Percentiles rank a stretch among this genome's conserved stretches.
These are phyloP conservation scores for Aspergillus sparsus DNA, from an alignment of 495 filamentous ascomycete species.

Conservation along the genomic window DNA sequence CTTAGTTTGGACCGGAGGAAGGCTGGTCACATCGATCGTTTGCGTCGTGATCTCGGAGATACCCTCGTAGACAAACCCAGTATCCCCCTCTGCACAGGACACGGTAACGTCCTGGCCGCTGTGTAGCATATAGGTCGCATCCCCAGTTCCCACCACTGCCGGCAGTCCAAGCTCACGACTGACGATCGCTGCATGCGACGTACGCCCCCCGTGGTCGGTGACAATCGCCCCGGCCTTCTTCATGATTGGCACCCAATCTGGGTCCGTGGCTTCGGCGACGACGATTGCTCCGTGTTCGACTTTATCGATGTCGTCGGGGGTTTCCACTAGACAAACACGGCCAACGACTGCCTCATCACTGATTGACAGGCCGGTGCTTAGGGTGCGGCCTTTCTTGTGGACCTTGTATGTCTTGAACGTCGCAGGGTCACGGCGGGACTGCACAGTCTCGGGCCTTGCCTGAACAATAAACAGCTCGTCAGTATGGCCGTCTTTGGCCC, in stretches of 20 bases:
- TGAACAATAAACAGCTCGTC: conserved; percentile 39
- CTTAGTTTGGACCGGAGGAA: conserved; percentile 21
- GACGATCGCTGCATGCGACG: conserved; percentile 43
- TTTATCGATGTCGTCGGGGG: conserved; percentile 30
- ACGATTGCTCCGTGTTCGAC: conserved; percentile 35
- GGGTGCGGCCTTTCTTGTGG: conserved; percentile 26
- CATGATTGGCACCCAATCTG: conserved; percentile 44
- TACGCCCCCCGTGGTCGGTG: conserved; percentile 43
- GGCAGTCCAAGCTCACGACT: conserved; percentile 42
- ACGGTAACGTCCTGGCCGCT: conserved; percentile 39
- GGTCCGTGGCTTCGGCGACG: conserved; percentile 35
- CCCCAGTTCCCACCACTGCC: conserved; percentile 33
- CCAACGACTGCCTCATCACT: conserved; percentile 39
- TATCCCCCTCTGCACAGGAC: conserved; percentile 40
- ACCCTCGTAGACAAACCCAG: conserved; percentile 39
- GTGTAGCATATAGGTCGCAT: conserved; percentile 39
- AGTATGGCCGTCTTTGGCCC: conserved; percentile 40
- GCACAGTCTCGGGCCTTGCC: conserved; percentile 40
- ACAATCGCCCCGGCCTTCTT: conserved; percentile 37
- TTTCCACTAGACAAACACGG: conserved; percentile 34
- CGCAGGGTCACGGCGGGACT: conserved; percentile 30
- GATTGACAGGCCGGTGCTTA: conserved; percentile 31
- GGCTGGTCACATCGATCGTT: conserved; percentile 27
- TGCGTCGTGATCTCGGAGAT: conserved; percentile 28
- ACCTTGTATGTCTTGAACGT: conserved; percentile 35